phyloP scores from a whole-genome alignment of 345 rosid genomes.

The Citrus hindsii region DNA sequence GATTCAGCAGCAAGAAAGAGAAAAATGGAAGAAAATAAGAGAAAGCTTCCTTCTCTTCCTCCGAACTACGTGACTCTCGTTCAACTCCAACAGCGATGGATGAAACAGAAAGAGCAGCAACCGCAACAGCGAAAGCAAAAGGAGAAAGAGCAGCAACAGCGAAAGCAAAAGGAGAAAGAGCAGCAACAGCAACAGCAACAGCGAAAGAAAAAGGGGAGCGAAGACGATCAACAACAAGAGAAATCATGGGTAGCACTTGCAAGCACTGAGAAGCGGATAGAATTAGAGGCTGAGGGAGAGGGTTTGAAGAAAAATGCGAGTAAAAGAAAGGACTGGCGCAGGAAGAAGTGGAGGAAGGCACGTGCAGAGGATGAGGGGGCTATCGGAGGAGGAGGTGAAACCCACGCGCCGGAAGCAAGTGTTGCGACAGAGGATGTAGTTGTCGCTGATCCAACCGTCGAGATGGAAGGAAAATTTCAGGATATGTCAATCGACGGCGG shows the following conservation, averaged over 20 bases:
- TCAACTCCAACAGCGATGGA: constrained; percentile 21
- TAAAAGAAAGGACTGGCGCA: not conserved
- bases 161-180: not conserved
- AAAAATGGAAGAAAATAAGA: constrained; percentile 9
- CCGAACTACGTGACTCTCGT: constrained; percentile 17
- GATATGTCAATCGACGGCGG: not conserved
- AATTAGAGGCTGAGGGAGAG: not conserved
- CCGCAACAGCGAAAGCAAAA: not conserved
- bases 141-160: not conserved
- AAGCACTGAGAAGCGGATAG: not conserved
- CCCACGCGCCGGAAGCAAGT: not conserved
- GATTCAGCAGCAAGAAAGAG: not conserved
- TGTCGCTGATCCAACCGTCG: constrained; percentile 7
- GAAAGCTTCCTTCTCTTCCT: constrained; percentile 12
- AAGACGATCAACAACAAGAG: not conserved
- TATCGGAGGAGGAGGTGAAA: not conserved
- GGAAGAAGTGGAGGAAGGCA: not conserved
- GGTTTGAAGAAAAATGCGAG: not conserved
- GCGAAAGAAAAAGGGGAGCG: not conserved
- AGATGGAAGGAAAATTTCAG: constrained; percentile 2
- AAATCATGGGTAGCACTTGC: not conserved
- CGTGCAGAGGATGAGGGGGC: not conserved
- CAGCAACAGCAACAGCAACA: not conserved
- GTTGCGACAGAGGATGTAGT: constrained; percentile 1
- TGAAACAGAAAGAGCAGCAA: not conserved